Conservation (phyloP, 495 filamentous ascomycete genomes). For the Talaromyces ruber region DNA sequence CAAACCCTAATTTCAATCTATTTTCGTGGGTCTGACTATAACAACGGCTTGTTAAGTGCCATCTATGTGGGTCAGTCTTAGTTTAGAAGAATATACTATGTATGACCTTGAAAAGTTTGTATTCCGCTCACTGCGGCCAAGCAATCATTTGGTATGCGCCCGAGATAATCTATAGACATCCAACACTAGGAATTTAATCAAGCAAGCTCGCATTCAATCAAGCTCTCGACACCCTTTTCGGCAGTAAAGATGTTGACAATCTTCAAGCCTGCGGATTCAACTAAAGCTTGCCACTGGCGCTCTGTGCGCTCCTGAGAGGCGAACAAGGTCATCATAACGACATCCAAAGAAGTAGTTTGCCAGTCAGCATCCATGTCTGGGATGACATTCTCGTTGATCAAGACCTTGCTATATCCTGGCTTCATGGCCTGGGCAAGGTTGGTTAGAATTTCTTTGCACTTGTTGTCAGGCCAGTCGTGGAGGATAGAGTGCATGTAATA, state of each 20-base stretch:
- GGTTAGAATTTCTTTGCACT: conserved; percentile 32
- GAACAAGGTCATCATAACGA: conserved; percentile 34
- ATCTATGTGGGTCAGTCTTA: neutral
- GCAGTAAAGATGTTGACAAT: conserved; percentile 37
- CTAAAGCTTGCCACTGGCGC: conserved; percentile 15
- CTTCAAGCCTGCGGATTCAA: conserved; percentile 51
- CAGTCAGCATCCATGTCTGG: conserved; percentile 30
- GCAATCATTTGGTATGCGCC: neutral
- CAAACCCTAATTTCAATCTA: neutral
- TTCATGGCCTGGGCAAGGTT: conserved; percentile 38
- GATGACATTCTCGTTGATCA: conserved; percentile 48
- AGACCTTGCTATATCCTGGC: conserved; percentile 37
- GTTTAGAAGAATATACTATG: too few species aligned
- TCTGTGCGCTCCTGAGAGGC: conserved; percentile 28
- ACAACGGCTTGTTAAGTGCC: neutral
- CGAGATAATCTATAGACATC: neutral
- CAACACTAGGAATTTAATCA: neutral
- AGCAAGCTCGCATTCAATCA: conserved; percentile 24
- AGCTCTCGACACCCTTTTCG: conserved; percentile 16
- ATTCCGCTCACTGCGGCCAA: neutral
- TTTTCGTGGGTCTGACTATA: neutral
- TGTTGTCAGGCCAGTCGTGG: conserved; percentile 42
- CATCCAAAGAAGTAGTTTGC: conserved; percentile 32
- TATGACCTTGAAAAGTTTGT: neutral
- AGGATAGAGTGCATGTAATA: conserved; percentile 36